These are phyloP conservation scores for Teratosphaeria zuluensis DNA, from an alignment of 2,329 filamentous ascomycete species.

Conservation along the genomic window DNA sequence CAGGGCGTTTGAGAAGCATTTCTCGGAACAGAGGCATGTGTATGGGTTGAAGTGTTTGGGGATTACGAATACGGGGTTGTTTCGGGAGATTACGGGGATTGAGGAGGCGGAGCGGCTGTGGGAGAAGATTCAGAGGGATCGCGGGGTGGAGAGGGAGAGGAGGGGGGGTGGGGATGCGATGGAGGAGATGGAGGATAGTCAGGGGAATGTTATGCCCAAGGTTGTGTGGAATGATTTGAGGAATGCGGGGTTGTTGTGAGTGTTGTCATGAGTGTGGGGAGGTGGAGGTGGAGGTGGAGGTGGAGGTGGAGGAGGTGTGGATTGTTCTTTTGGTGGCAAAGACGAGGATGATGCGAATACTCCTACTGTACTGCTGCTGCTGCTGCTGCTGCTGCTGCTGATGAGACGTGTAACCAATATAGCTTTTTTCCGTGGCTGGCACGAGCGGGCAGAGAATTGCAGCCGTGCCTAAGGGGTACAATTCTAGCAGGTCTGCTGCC, in stretches of 20 bases:
- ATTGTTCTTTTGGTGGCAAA: too few relatives aligned
- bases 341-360: too few relatives aligned
- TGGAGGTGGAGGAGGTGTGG: too few relatives aligned
- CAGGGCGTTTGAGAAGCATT: slow-evolving; percentile 95
- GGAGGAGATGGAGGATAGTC: slow-evolving; percentile 96
- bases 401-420: too few relatives aligned
- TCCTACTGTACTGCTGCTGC: too few relatives aligned
- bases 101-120: slow-evolving; percentile 80
- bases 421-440: too few relatives aligned
- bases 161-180: slow-evolving; percentile 54
- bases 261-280: too few relatives aligned
- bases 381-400: too few relatives aligned
- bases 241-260: slow-evolving; percentile 57
- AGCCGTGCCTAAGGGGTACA: too few relatives aligned
- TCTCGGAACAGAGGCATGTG: slow-evolving; percentile 86
- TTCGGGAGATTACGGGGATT: slow-evolving; percentile 88
- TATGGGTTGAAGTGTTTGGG: slow-evolving; percentile 90
- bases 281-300: too few relatives aligned
- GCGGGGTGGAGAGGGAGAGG: slow-evolving; percentile 64
- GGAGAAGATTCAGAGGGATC: slow-evolving; percentile 85
- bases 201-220: slow-evolving; percentile 98
- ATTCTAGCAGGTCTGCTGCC: too few relatives aligned
- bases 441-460: too few relatives aligned
- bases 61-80: slow-evolving; percentile 71
- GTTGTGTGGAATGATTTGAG: slow-evolving; percentile 94